These are phyloP conservation scores for Stramenopiles sp. DNA, from an alignment of 352 stramenopile genomes.

Conservation along the genomic window DNA sequence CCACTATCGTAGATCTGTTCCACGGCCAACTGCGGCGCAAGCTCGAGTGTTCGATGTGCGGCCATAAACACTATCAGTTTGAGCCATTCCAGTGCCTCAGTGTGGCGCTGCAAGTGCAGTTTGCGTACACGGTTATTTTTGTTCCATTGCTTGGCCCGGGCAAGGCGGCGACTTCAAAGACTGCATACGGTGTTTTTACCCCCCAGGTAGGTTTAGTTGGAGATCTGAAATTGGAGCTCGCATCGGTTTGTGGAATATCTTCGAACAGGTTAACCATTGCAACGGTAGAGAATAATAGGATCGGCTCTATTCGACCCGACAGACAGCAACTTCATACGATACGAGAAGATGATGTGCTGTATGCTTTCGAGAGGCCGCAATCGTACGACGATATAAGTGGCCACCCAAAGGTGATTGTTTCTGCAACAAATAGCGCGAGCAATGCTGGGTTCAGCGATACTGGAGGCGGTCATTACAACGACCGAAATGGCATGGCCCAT, in stretches of 20 bases:
- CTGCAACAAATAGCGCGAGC: too few relatives aligned
- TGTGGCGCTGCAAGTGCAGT: conserved; percentile 22
- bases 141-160: not conserved
- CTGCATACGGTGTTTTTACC: conserved; percentile 9
- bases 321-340: not conserved
- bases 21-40: conserved; percentile 39
- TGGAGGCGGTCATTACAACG: too few relatives aligned
- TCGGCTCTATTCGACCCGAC: conserved; percentile 1
- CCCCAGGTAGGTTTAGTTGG: conserved; percentile 1
- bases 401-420: not conserved
- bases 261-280: not conserved
- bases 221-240: conserved; percentile 6
- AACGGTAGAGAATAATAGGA: conserved; percentile 8
- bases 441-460: too few relatives aligned
- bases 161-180: not conserved
- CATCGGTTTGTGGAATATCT: not conserved
- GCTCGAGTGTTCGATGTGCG: conserved; percentile 30
- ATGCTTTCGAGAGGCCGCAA: not conserved
- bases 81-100: conserved; percentile 31
- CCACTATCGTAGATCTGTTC: conserved; percentile 40
- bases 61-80: conserved; percentile 26
- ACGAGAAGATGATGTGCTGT: not conserved
- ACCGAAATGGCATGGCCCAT: too few relatives aligned
- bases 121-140: not conserved
- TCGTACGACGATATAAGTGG: not conserved